Conservation (phyloP, 495 filamentous ascomycete species). For the Trypethelium eluteriae region DNA sequence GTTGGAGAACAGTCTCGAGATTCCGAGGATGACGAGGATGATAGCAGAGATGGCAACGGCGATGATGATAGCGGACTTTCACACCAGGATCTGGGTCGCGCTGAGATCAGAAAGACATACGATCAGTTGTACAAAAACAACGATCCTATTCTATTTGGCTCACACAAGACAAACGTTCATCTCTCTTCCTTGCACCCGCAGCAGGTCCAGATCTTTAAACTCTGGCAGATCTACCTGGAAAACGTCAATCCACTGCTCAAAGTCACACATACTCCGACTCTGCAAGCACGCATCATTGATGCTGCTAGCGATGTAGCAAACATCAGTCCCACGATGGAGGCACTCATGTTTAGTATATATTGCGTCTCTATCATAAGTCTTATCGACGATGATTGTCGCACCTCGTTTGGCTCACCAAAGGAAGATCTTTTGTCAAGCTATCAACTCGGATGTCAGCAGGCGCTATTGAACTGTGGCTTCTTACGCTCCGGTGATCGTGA, state of each 20-base stretch:
- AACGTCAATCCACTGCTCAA: slow-evolving; percentile 31
- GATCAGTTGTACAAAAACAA: slow-evolving; percentile 35
- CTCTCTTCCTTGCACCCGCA: slow-evolving; percentile 45
- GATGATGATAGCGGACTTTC: slow-evolving; percentile 31
- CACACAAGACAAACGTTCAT: slow-evolving; percentile 35
- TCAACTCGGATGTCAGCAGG: slow-evolving; percentile 50
- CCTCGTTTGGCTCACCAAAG: slow-evolving; percentile 39
- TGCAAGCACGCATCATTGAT: slow-evolving; percentile 36
- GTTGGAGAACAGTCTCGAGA: slow-evolving; percentile 10
- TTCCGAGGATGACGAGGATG: not conserved
- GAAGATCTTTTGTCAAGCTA: slow-evolving; percentile 42
- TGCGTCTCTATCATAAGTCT: slow-evolving; percentile 44
- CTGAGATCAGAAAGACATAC: slow-evolving; percentile 40
- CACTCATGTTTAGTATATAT: slow-evolving; percentile 55
- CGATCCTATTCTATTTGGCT: slow-evolving; percentile 47
- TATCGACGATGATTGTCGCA: slow-evolving; percentile 36
- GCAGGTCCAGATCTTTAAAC: slow-evolving; percentile 36
- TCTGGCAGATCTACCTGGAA: slow-evolving; percentile 31
- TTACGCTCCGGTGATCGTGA: slow-evolving; percentile 45
- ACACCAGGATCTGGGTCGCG: slow-evolving; percentile 33
- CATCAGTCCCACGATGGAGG: slow-evolving; percentile 33
- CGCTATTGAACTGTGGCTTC: slow-evolving; percentile 42
- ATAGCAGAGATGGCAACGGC: slow-evolving; percentile 22
- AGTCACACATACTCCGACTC: slow-evolving; percentile 26
- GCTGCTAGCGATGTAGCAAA: slow-evolving; percentile 31